A percentile compares a stretch with the other conserved stretches of the same genome.
phyloP scores from a whole-genome alignment of 495 filamentous ascomycete genomes.

The Lasiosphaeris hirsuta region DNA sequence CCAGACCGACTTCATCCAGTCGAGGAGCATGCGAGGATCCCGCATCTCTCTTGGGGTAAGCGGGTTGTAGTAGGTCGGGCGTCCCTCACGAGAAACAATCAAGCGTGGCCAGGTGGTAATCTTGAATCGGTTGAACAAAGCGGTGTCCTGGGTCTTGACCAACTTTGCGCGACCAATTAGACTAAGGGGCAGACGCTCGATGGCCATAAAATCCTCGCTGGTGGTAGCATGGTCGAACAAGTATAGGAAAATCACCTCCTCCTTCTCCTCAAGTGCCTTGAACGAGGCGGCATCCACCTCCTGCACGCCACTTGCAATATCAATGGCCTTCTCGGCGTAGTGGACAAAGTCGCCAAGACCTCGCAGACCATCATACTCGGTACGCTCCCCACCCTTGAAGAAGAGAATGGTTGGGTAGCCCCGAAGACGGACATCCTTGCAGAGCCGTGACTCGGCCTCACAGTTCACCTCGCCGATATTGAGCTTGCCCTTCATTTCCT shows the following conservation, averaged over 20 bases:
- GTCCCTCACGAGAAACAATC: conserved; percentile 82
- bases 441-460: conserved; percentile 75
- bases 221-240: conserved; percentile 96
- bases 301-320: conserved; percentile 68
- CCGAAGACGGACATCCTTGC: conserved; percentile 77
- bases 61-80: conserved; percentile 80
- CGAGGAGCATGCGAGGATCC: conserved; percentile 72
- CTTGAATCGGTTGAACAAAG: conserved; percentile 76
- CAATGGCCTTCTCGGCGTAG: conserved; percentile 83
- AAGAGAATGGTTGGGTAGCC: conserved; percentile 88
- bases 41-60: conserved; percentile 87
- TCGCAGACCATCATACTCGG: conserved; percentile 89
- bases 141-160: conserved; percentile 77
- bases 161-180: conserved; percentile 88
- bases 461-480: conserved; percentile 98
- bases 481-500: conserved; percentile 80
- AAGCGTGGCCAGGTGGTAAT: conserved; percentile 93
- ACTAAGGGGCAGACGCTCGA: conserved; percentile 80
- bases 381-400: conserved; percentile 86
- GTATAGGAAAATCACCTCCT: conserved; percentile 94
- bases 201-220: conserved; percentile 80
- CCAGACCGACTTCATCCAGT: conserved; percentile 96
- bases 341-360: conserved; percentile 86
- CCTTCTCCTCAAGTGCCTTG: conserved; percentile 81
- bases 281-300: conserved; percentile 76